These are phyloP conservation scores for Gossypium sturtianum DNA, from an alignment of 345 rosid species.

Conservation along the genomic window DNA sequence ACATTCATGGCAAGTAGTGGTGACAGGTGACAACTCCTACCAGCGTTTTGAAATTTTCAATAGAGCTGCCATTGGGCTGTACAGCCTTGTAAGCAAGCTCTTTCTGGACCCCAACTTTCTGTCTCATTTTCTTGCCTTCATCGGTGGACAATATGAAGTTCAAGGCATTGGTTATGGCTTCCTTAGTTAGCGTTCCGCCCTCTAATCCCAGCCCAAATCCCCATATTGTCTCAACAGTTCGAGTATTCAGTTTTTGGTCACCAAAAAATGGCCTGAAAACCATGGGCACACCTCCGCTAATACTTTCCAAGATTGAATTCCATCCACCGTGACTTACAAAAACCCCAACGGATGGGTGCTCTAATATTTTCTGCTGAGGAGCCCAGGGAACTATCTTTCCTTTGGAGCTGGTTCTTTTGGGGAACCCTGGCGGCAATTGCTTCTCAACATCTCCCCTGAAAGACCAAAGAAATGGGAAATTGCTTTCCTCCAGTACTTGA, in stretches of 20 bases:
- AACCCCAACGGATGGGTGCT: conserved; percentile 42
- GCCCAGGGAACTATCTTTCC: conserved; percentile 54
- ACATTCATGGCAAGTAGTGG: too few species aligned
- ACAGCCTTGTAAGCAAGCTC: too few species aligned
- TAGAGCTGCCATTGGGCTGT: too few species aligned
- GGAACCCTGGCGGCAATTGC: conserved; percentile 29
- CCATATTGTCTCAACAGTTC: conserved; percentile 37
- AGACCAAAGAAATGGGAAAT: conserved; percentile 60
- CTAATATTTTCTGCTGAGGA: conserved; percentile 45
- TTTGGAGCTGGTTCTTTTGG: conserved; percentile 21
- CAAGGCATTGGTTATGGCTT: conserved; percentile 22
- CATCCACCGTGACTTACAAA: conserved; percentile 19
- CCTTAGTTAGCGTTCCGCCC: conserved; percentile 25
- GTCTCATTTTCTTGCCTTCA: conserved; percentile 37
- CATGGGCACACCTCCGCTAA: conserved; percentile 44
- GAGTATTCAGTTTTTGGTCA: conserved; percentile 34
- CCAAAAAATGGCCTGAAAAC: conserved; percentile 45
- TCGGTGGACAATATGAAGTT: conserved; percentile 20
- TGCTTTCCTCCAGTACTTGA: conserved; percentile 32
- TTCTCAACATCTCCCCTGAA: conserved; percentile 23
- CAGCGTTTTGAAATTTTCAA: too few species aligned
- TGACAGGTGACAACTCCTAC: too few species aligned
- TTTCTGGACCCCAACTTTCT: too few species aligned
- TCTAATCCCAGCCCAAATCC: conserved; percentile 13
- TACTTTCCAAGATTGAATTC: conserved; percentile 48